Evolutionary conservation across 2,329 filamentous ascomycete species (phyloP), one percentile per base, ranked within the genome.

Genomic region (Curvularia verruculosa): DNA sequence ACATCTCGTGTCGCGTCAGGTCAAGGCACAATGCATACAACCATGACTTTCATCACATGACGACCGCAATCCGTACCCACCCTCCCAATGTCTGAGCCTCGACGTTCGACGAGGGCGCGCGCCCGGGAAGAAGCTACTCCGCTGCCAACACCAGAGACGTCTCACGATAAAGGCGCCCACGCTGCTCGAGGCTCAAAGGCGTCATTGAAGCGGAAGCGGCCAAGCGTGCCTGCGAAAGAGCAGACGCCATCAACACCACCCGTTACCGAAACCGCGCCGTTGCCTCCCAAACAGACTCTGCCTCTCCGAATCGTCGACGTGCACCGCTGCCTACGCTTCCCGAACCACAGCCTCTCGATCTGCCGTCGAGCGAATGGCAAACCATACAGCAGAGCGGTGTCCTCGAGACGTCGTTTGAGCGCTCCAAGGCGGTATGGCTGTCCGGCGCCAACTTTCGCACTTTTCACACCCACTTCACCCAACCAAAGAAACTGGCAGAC

Each of bases 351-450:
- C 78, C 86, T 0, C 82, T 85, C 7, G 82, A 87, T 59, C 79
- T 93, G 6, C 78, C 87, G 0, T 70, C 77, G 4, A 84, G 83
- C 62, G 89, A 92, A 13, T 94, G 88, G 69, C 90, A 93, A 77
- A 85, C 86, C 23, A 82, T 93, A 39, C 84, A 87, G 54, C 89
- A 92, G 72, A 92, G 91, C 76, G 89, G 88, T 64, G 89, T 94
- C 19, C 80, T 94, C 56, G 82, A 85, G 67, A 88, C 92, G 65
- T 91, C 90, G 2, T 82, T 95, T 24, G 79, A 84, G 48, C 84
- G 89, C 69, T 95, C 91, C 68, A 87, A 89, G 57, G 82, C 87
- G 19, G 68, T 71, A 57, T 77, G 75, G 75, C 64, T 73, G 5
- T 75, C 72, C 0, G 74, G 73, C 40, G 64, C 67, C 49, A 74